Conservation (phyloP, 768 basidiomycete genomes). For the Rhizopogon sp. region DNA sequence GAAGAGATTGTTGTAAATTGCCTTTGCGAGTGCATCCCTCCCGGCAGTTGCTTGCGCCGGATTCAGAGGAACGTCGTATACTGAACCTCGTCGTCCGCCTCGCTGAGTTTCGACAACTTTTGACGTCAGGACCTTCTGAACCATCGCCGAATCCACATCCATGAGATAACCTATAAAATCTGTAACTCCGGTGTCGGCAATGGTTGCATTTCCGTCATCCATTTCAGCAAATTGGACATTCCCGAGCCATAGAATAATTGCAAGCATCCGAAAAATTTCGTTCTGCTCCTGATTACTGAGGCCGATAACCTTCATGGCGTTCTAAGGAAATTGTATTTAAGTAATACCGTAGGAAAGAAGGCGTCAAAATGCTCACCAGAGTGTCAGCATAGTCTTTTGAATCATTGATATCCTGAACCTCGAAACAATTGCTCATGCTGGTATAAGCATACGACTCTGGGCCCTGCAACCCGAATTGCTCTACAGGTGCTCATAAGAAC, state of each 20-base stretch:
- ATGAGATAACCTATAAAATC: constrained; percentile 95
- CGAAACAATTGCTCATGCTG: constrained; percentile 85
- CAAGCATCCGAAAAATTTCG: constrained; percentile 92
- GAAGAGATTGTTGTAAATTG: constrained; percentile 96
- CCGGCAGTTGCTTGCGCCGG: constrained; percentile 86
- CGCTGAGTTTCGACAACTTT: constrained; percentile 89
- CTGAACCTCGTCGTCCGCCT: constrained; percentile 87
- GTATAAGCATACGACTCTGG: constrained; percentile 96
- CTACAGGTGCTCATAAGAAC: constrained; percentile 36
- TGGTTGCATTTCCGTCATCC: constrained; percentile 82
- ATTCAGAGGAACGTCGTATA: constrained; percentile 97
- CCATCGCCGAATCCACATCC: constrained; percentile 72
- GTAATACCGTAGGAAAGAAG: constrained; percentile 1
- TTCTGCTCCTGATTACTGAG: constrained; percentile 79
- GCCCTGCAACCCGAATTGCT: constrained; percentile 91
- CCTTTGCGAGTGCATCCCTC: constrained; percentile 89
- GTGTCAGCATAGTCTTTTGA: constrained; percentile 84
- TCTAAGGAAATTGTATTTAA: constrained; percentile 35
- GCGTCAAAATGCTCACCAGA: constrained; percentile 46
- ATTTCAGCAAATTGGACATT: constrained; percentile 88
- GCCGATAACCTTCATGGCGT: constrained; percentile 93
- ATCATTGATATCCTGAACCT: constrained; percentile 91
- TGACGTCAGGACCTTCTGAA: constrained; percentile 84
- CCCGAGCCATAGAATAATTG: constrained; percentile 91
- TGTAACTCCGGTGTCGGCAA: constrained; percentile 82